Evolutionary conservation across 345 rosid genomes (phyloP), one percentile per base, ranked within the genome.

Genomic region (Excoecaria agallocha): DNA sequence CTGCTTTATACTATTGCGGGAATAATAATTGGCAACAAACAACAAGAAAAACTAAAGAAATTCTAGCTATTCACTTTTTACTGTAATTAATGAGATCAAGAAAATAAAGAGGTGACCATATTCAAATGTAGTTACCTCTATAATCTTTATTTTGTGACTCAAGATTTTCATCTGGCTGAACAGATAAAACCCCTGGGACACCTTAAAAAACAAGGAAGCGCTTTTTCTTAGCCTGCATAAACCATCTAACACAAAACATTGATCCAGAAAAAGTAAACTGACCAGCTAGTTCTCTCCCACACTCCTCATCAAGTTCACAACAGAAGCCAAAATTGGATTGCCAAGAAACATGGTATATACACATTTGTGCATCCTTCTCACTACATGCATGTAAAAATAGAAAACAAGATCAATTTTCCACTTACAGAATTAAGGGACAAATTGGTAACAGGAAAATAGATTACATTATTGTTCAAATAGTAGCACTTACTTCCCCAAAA

Each of bases 311-410:
- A 51, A 92, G 89, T 68, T 89, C 96, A 76, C 98, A 89, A 76
- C 97, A 92, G 75, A 94, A 92, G 22, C 94, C 93, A 58, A 83
- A 89, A 68, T 85, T 74, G 62, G 86, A 86, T 74, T 82, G 89
- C 98, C 98, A 94, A 13, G 97, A 94, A 68, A 89, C 80, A 62
- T 94, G 91, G 80, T 94, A 92, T 66, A 94, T 85, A 76, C 98
- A 92, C 91, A 94, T 91, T 74, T 94, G 95, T 3, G 98, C 91
- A 85, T 94, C 98, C 79, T 83, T 82, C 81, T 89, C 93, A 63
- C 98, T 94, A 88, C 77, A 77, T 22, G 19, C 19, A 45, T 4
- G 30, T 30, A 30, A 64, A 64, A 54, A 17, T 1, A 16, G 38
- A 37, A 15, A 37, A 11, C 5, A 64, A 25, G 37, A 77, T 59